Evolutionary conservation across 2,329 filamentous ascomycete species (phyloP), one percentile per base, ranked within the genome.

Genomic region (Cladosporium halotolerans): DNA sequence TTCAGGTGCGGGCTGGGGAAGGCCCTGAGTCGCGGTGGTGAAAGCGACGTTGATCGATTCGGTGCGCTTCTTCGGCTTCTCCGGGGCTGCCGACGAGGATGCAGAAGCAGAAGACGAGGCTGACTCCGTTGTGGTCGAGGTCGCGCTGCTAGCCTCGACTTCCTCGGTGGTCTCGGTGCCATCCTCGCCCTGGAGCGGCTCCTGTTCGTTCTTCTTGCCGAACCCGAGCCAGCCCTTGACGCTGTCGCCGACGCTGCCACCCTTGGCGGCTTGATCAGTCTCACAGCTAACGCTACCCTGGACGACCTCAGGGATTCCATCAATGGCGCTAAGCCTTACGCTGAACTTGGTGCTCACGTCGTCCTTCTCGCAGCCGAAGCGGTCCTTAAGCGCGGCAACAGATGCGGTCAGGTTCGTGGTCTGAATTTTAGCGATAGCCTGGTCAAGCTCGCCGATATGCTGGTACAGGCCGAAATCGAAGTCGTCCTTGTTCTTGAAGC

Each of bases 161-260:
- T 62, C 76, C 51, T 79, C 76, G 2, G 72, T 66, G 9, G 67
- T 63, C 40, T 79, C 81, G 18, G 75, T 77, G 10, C 79, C 79
- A 43, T 68, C 67, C 16, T 60, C 69, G 45, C 85, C 86, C 55
- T 81, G 79, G 33, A 96, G 66, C 7, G 80, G 74, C 58, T 80
- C 79, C 71, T 96, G 87, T 53, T 92, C 88, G 73, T 95, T 95
- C 73, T 89, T 89, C 65, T 88, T 88, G 23, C 92, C 93, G 67
- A 97, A 91, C 5, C 93, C 93, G 66, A 99, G 95, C 58, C 96
- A 81, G 59, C 91, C 95, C 78, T 99, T 99, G 60, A 97, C 89
- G 41, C 89, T 91, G 65, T 96, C 92, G 45, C 96, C 88, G 45
- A 97, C 81, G 48, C 86, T 84, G 58, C 88, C 88, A 68, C 90